phyloP scores from a whole-genome alignment of 306 rosid genomes.

The Cucumis cinereus region DNA sequence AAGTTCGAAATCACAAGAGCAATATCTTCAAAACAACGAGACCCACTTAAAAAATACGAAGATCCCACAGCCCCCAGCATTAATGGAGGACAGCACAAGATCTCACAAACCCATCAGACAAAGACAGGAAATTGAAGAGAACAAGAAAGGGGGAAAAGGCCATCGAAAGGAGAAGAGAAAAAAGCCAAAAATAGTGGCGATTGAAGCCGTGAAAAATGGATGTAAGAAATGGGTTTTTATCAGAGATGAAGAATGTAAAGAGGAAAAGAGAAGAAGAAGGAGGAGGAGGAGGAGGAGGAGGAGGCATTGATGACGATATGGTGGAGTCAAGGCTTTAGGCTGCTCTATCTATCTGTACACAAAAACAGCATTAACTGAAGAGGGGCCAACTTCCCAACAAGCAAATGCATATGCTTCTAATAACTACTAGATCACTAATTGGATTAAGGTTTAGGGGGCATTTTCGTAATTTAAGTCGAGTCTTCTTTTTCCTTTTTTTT shows the following conservation, averaged over 20 bases:
- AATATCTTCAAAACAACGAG: neutral
- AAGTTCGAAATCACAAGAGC: neutral
- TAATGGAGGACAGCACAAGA: neutral
- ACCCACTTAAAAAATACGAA: neutral
- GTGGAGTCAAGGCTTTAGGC: neutral
- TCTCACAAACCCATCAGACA: neutral
- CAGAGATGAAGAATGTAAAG: neutral
- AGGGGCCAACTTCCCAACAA: neutral
- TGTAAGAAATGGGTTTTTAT: neutral
- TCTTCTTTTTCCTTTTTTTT: too few relatives aligned
- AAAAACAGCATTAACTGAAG: constrained; percentile 2
- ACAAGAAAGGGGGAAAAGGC: neutral
- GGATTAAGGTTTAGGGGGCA: neutral
- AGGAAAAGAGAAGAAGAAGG: neutral
- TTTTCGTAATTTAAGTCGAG: neutral
- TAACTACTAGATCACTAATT: neutral
- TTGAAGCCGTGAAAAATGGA: neutral
- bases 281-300: neutral
- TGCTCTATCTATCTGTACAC: neutral
- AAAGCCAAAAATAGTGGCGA: constrained; percentile 4
- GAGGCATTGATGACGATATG: constrained; percentile 1
- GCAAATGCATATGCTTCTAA: neutral
- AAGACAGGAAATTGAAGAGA: neutral
- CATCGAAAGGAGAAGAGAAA: neutral
- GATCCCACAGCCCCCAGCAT: constrained; percentile 1